phyloP scores from a whole-genome alignment of 805 yeast genomes.

The Torulaspora quercuum region DNA sequence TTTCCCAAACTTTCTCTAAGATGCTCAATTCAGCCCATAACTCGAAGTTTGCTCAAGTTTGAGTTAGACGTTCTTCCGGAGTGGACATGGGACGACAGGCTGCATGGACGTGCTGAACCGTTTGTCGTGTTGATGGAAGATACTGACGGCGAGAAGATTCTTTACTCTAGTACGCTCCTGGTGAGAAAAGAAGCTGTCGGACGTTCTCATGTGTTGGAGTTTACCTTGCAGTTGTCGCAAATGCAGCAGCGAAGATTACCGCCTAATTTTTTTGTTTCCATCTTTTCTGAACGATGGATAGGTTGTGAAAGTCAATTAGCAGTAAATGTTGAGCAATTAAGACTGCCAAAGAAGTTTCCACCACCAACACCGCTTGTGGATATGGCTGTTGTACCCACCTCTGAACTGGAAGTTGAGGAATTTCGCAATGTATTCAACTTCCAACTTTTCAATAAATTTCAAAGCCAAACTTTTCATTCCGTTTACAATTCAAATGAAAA shows the following conservation, averaged over 20 bases:
- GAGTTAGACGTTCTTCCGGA: conserved; percentile 64
- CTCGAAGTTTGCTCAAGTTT: conserved; percentile 61
- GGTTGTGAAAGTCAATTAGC: conserved; percentile 67
- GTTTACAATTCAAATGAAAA: conserved; percentile 57
- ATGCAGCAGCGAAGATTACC: conserved; percentile 40
- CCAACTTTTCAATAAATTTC: conserved; percentile 61
- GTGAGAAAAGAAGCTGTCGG: conserved; percentile 50
- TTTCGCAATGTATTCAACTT: conserved; percentile 47
- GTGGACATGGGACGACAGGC: conserved; percentile 70
- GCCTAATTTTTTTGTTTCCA: conserved; percentile 69
- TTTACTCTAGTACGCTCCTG: conserved; percentile 54
- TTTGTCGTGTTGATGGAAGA: conserved; percentile 78
- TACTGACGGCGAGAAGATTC: conserved; percentile 70
- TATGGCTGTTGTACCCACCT: conserved; percentile 45
- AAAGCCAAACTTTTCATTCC: conserved; percentile 64
- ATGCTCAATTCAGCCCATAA: conserved; percentile 71
- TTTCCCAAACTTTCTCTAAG: conserved; percentile 68
- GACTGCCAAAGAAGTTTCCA: conserved; percentile 33
- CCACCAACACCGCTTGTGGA: conserved; percentile 25
- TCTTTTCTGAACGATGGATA: conserved; percentile 82
- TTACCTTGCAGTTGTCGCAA: conserved; percentile 47
- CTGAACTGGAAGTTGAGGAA: conserved; percentile 48
- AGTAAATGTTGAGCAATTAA: conserved; percentile 38
- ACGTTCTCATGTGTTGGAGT: conserved; percentile 56
- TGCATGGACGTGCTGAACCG: conserved; percentile 64